Base-by-base conservation (phyloP, 2,329 filamentous ascomycete genomes). In the Fusarium vanettenii region DNA sequence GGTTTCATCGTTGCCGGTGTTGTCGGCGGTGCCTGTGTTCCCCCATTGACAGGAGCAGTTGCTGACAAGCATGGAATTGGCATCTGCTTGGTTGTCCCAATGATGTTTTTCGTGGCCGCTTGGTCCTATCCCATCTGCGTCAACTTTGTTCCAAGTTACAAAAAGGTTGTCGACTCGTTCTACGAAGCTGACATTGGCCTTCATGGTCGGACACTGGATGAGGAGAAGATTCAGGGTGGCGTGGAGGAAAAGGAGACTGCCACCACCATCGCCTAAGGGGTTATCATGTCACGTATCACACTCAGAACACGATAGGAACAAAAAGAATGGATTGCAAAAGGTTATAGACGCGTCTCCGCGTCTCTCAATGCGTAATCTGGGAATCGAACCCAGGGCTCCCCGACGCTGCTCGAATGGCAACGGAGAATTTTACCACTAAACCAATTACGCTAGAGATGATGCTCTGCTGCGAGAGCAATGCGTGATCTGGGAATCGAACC, bases 11-110 rank as follows among this genome's bases (percentile, higher is more conserved):
- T 95, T 2, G 92, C 87, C 6, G 93, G 92, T 74, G 92, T 95
- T 1, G 86, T 89, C 18, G 93, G 94, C 16, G 94, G 94, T 67
- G 93, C 94, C 3, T 88, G 90, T 35, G 92, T 95, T 9, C 94
- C 94, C 1, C 92, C 94, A 0, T 85, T 95, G 35, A 89, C 92
- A 3, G 93, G 93, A 37, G 89, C 87, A 10, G 92, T 91, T 1
- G 90, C 92, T 6, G 93, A 95, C 79, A 79, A 83, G 65, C 86
- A 90, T 69, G 83, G 87, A 48, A 92, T 91, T 4, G 89, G 87
- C 0, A 83, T 89, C 43, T 89, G 91, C 6, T 93, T 94, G 90
- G 85, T 91, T 11, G 91, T 95, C 2, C 92, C 92, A 0, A 78
- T 93, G 45, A 76, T 79, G 60, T 92, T 92, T 76, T 90, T 92